Evolutionary conservation across 768 basidiomycete genomes (phyloP).

Genomic region (Xerocomus potaroensis): DNA sequence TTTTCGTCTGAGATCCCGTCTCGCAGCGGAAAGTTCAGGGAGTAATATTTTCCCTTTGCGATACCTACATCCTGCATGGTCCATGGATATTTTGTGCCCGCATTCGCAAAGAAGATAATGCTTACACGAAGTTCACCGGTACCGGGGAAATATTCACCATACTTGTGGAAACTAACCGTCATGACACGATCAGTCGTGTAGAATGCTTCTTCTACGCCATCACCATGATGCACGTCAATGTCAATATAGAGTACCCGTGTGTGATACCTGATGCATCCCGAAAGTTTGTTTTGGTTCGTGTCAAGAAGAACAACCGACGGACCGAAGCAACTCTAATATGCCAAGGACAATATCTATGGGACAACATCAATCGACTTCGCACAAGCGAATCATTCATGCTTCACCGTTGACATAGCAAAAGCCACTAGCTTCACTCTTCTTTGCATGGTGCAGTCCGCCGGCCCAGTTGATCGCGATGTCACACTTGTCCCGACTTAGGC

Average conservation of each 20-base stretch:
- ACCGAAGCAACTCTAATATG: slow-evolving; percentile 90
- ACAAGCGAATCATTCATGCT: neutral
- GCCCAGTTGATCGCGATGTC: slow-evolving; percentile 99
- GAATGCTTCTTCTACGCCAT: slow-evolving; percentile 99
- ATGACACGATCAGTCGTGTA: slow-evolving; percentile 99
- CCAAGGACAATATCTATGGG: slow-evolving; percentile 92
- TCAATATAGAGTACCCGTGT: slow-evolving; percentile 95
- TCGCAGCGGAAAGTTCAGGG: slow-evolving; percentile 90
- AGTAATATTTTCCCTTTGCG: slow-evolving; percentile 89
- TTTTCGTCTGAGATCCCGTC: slow-evolving; percentile 95
- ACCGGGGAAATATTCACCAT: slow-evolving; percentile 98
- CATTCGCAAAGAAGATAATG: slow-evolving; percentile 4
- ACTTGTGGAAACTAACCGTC: slow-evolving; percentile 98
- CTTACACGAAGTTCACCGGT: slow-evolving; percentile 92
- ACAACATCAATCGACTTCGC: neutral
- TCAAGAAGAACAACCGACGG: slow-evolving; percentile 12
- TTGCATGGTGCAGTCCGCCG: slow-evolving; percentile 96
- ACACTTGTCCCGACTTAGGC: slow-evolving; percentile 93
- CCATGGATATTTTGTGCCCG: slow-evolving; percentile 7
- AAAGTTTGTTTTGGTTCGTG: neutral
- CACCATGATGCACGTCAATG: slow-evolving; percentile 98
- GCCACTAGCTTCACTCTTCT: slow-evolving; percentile 98
- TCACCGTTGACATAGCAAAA: slow-evolving; percentile 98
- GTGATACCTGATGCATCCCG: slow-evolving; percentile 61
- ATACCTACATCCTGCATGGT: slow-evolving; percentile 78